phyloP scores from a whole-genome alignment of 805 yeast genomes.

The Pachysolen tannophilus region DNA sequence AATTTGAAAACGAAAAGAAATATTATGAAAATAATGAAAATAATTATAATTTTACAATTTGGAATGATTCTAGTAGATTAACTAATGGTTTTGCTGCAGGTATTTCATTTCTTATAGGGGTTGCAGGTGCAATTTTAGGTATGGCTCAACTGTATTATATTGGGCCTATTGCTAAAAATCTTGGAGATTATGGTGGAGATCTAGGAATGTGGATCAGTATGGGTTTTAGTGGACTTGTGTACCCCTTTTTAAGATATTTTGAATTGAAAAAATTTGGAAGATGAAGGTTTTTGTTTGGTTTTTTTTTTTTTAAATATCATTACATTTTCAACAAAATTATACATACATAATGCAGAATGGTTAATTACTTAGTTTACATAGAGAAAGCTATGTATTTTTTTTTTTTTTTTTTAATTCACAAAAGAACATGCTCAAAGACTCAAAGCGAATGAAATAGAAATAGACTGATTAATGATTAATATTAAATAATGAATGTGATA shows the following conservation, averaged over 20 bases:
- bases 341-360: too few relatives aligned
- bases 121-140: constrained; percentile 77
- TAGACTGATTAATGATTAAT: too few relatives aligned
- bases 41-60: constrained; percentile 59
- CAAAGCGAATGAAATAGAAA: too few relatives aligned
- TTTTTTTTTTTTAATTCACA: too few relatives aligned
- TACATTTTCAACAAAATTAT: too few relatives aligned
- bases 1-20: constrained; percentile 28
- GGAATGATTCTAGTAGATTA: constrained; percentile 55
- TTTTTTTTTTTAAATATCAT: too few relatives aligned
- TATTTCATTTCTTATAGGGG: constrained; percentile 57
- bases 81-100: constrained; percentile 72
- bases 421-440: too few relatives aligned
- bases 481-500: too few relatives aligned
- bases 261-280: constrained; percentile 54
- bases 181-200: constrained; percentile 72
- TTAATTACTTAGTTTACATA: too few relatives aligned
- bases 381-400: too few relatives aligned
- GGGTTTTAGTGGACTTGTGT: constrained; percentile 59
- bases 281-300: constrained; percentile 11
- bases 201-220: constrained; percentile 74
- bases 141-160: constrained; percentile 83
- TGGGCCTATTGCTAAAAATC: constrained; percentile 61
- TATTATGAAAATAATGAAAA: not conserved
- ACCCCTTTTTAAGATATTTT: constrained; percentile 55